These are phyloP conservation scores for Mucor lusitanicus DNA, from an alignment of 371 early-diverging fungal genomes.

Conservation along the genomic window DNA sequence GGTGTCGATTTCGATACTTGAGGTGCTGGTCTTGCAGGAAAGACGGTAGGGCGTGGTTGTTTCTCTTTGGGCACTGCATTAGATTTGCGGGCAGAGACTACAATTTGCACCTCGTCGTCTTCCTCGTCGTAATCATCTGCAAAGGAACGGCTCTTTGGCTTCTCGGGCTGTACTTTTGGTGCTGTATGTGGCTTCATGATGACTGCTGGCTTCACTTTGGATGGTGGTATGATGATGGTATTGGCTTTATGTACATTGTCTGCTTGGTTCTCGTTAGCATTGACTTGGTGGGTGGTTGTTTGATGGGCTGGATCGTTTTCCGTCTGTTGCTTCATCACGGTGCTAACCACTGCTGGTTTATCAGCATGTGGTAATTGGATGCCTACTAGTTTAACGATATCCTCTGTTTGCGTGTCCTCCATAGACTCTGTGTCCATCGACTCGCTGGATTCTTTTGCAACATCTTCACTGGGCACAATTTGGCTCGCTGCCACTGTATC, in stretches of 20 bases:
- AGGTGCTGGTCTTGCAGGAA: neutral
- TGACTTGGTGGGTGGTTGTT: neutral
- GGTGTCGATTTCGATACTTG: neutral
- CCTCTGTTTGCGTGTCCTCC: neutral
- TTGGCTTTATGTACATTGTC: neutral
- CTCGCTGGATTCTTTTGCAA: neutral
- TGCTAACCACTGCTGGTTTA: neutral
- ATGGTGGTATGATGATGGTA: neutral
- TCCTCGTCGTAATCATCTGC: neutral
- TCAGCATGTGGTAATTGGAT: neutral
- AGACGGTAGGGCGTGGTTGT: neutral
- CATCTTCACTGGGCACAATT: neutral
- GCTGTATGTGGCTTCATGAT: neutral
- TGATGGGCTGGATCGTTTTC: neutral
- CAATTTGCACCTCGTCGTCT: conserved; percentile 6
- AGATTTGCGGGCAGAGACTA: neutral
- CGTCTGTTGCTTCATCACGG: neutral
- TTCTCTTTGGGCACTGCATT: neutral
- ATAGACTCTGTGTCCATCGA: neutral
- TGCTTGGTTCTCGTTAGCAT: neutral
- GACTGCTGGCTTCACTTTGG: neutral
- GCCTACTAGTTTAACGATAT: neutral
- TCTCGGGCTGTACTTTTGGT: neutral
- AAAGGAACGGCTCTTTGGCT: neutral
- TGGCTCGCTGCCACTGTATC: neutral